A percentile compares a stretch with the other conserved stretches of the same genome.
Evolutionary conservation across 768 basidiomycete species (phyloP).

Genomic region (Boletus vinaceobasis): DNA sequence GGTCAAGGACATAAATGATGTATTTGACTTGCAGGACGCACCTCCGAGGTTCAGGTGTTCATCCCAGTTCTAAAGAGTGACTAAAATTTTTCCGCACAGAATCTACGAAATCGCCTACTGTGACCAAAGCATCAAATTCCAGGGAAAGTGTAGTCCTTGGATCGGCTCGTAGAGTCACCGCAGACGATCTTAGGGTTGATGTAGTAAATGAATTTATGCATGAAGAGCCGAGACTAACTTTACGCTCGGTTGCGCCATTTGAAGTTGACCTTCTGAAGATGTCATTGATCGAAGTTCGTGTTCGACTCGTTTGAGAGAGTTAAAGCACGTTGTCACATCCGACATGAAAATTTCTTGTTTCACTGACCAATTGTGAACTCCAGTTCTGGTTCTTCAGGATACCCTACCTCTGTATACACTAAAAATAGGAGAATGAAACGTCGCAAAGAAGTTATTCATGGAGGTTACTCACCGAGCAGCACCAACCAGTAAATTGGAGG

Average conservation of each 20-base stretch:
- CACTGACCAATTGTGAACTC: conserved; percentile 41
- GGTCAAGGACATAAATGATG: not conserved
- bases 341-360: conserved; percentile 81
- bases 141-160: conserved; percentile 46
- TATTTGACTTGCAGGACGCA: conserved; percentile 18
- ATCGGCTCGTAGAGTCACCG: conserved; percentile 53
- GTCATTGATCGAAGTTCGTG: conserved; percentile 54
- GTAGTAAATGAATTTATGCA: not conserved
- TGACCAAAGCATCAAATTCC: conserved; percentile 65
- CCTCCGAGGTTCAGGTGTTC: conserved; percentile 52
- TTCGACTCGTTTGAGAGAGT: conserved; percentile 74
- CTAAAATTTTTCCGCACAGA: not conserved
- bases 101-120: conserved; percentile 38
- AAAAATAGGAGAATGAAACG: not conserved
- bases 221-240: conserved; percentile 42
- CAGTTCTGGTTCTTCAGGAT: not conserved
- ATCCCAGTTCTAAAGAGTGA: conserved; percentile 53
- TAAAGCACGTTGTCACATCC: conserved; percentile 77
- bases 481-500: conserved; percentile 87
- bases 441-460: not conserved
- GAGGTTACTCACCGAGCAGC: conserved; percentile 65
- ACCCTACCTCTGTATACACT: conserved; percentile 49
- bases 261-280: conserved; percentile 50
- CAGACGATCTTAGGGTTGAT: conserved; percentile 39
- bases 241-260: conserved; percentile 66